Percentiles rank a stretch among this genome's conserved stretches.
These are phyloP conservation scores for Tulasnella sp. DNA, from an alignment of 768 basidiomycete genomes.

Conservation along the genomic window DNA sequence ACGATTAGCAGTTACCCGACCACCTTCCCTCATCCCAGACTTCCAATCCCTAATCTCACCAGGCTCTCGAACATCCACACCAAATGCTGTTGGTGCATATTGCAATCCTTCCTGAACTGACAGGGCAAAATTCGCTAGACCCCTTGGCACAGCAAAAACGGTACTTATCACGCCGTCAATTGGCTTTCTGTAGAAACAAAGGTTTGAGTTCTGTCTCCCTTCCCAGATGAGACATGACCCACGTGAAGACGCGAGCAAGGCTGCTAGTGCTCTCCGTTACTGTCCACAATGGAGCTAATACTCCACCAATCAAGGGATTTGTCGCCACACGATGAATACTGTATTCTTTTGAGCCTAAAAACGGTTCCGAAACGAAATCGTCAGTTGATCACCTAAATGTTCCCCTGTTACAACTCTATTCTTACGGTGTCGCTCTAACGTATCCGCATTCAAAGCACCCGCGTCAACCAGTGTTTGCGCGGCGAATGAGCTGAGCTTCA, in stretches of 20 bases:
- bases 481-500: conserved; percentile 42
- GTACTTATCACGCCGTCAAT: conserved; percentile 36
- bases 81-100: conserved; percentile 32
- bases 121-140: conserved; percentile 32
- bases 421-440: conserved; percentile 40
- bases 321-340: conserved; percentile 28
- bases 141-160: conserved; percentile 36
- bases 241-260: too few relatives aligned
- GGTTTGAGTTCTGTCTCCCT: too few relatives aligned
- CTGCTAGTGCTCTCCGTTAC: too few relatives aligned
- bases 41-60: conserved; percentile 34
- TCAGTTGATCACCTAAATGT: neutral
- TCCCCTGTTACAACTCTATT: too few relatives aligned
- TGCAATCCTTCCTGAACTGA: conserved; percentile 36
- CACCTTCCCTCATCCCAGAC: conserved; percentile 36
- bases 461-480: conserved; percentile 39
- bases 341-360: conserved; percentile 34
- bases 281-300: too few relatives aligned
- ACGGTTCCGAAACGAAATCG: neutral
- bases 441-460: conserved; percentile 31
- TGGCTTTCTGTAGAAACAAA: conserved; percentile 32
- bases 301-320: conserved; percentile 35
- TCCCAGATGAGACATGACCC: too few relatives aligned
- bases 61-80: conserved; percentile 31
- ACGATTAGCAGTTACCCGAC: conserved; percentile 32